Conservation (phyloP, 306 rosid species). For the Aeschynomene evenia region DNA sequence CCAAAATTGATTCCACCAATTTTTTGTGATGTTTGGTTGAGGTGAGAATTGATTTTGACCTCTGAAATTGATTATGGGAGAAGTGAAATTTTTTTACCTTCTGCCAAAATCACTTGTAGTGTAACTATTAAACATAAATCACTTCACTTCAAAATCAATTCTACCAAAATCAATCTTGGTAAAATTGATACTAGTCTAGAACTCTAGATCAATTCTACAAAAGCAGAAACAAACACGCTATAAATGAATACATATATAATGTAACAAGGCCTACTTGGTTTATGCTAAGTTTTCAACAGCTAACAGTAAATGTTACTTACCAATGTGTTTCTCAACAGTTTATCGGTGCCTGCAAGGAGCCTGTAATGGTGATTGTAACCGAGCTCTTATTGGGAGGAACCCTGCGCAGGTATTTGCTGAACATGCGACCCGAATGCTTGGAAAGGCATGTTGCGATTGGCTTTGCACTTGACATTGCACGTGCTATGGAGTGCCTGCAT, state of each 20-base stretch:
- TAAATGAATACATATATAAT: background rate
- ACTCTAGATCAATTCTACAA: too few relatives aligned
- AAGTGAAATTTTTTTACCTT: too few relatives aligned
- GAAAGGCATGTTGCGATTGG: conserved; percentile 75
- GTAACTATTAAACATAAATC: too few relatives aligned
- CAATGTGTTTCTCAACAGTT: conserved; percentile 59
- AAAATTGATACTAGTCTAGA: too few relatives aligned
- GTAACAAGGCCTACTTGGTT: conserved; percentile 17
- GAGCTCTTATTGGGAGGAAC: conserved; percentile 91
- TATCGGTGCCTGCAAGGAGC: conserved; percentile 94
- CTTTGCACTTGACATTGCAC: conserved; percentile 85
- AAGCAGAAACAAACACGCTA: too few relatives aligned
- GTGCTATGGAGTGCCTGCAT: conserved; percentile 96
- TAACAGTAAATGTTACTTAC: conserved; percentile 26
- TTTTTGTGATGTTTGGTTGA: too few relatives aligned
- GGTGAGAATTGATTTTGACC: too few relatives aligned
- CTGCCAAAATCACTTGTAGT: too few relatives aligned
- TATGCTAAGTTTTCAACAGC: conserved; percentile 28
- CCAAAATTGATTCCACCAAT: too few relatives aligned
- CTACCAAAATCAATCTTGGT: too few relatives aligned
- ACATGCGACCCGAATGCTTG: conserved; percentile 81
- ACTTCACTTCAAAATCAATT: too few relatives aligned
- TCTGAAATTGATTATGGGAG: too few relatives aligned
- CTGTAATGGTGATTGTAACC: conserved; percentile 89
- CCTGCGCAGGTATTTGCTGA: conserved; percentile 76